These are phyloP conservation scores for Alternaria sp. DNA, from an alignment of 2,329 filamentous ascomycete genomes.

Conservation along the genomic window DNA sequence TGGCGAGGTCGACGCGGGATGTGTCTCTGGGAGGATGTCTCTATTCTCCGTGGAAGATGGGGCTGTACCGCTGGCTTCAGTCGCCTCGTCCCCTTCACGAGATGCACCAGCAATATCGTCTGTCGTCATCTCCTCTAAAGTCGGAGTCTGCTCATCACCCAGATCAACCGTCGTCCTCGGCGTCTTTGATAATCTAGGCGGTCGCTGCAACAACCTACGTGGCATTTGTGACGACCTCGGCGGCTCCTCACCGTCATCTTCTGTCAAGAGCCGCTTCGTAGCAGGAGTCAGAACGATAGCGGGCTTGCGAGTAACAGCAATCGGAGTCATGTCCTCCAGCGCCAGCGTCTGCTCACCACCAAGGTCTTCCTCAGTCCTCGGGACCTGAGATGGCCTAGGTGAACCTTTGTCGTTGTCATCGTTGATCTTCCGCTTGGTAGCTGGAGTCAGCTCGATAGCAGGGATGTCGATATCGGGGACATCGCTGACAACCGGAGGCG, in stretches of 20 bases:
- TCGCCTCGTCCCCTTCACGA: too few relatives aligned
- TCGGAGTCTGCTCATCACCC: not conserved
- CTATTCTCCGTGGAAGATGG: too few relatives aligned
- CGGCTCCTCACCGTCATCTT: not conserved
- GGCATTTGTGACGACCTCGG: not conserved
- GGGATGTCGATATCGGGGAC: not conserved
- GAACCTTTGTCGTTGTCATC: not conserved
- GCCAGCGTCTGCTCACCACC: not conserved
- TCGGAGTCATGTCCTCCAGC: not conserved
- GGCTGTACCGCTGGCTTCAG: not conserved
- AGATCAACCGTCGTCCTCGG: not conserved
- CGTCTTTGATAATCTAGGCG: not conserved
- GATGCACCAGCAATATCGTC: accelerated
- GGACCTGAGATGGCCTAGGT: not conserved
- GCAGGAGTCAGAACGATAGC: not conserved
- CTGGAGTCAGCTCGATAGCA: not conserved
- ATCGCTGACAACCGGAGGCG: not conserved
- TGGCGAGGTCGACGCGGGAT: not conserved
- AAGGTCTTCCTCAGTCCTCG: not conserved
- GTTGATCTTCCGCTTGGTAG: not conserved
- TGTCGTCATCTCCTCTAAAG: not conserved
- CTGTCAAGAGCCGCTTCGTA: not conserved
- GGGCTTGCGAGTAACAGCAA: not conserved
- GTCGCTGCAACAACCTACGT: not conserved
- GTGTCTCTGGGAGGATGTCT: too few relatives aligned